These are phyloP conservation scores for Monosporascus sp. DNA, from an alignment of 2,329 filamentous ascomycete genomes.

Conservation along the genomic window DNA sequence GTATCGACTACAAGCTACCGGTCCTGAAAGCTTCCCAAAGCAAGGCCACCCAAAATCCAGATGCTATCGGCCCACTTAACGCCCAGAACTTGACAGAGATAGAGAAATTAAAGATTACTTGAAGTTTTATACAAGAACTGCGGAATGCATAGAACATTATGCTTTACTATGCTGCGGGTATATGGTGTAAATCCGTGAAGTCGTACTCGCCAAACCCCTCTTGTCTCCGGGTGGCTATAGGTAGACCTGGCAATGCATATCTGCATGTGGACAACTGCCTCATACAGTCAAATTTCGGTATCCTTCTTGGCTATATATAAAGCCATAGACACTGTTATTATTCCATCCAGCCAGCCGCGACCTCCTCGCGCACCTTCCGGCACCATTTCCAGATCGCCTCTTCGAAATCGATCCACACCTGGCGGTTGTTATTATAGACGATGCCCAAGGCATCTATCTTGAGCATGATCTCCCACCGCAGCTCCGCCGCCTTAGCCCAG, in stretches of 20 bases:
- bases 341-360: constrained; percentile 58
- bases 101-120: too few species aligned
- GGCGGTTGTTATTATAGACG: constrained; percentile 65
- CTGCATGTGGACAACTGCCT: not conserved
- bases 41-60: too few species aligned
- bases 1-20: too few species aligned
- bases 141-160: too few species aligned
- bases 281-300: not conserved
- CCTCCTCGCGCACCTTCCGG: constrained; percentile 73
- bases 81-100: too few species aligned
- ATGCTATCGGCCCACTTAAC: too few species aligned
- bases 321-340: constrained; percentile 7
- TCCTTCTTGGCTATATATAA: not conserved
- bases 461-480: constrained; percentile 84
- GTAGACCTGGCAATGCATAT: not conserved
- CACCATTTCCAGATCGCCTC: constrained; percentile 79
- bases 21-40: too few species aligned
- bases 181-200: not conserved
- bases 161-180: not conserved
- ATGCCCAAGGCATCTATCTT: constrained; percentile 81
- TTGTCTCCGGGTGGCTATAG: not conserved
- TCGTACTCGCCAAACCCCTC: not conserved
- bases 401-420: constrained; percentile 79
- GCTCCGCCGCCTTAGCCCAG: constrained; percentile 93
- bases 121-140: too few species aligned